phyloP scores from a whole-genome alignment of 495 filamentous ascomycete genomes.

The Aspergillus cristatus region DNA sequence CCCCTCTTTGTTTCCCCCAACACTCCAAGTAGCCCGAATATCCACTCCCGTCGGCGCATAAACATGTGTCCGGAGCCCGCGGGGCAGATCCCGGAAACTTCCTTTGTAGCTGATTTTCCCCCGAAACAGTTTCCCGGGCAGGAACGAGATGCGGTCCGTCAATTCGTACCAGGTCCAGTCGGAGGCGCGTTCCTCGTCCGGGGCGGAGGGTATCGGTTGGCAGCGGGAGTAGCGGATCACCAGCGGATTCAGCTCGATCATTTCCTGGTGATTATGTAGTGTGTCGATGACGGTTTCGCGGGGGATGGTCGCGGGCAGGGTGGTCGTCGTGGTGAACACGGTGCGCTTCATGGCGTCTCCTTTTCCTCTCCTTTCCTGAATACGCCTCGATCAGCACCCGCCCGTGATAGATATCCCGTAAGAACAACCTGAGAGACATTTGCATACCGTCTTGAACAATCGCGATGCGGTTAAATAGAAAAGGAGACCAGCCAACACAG shows the following conservation, averaged over 20 bases:
- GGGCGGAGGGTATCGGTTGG: constrained; percentile 47
- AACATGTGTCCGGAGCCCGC: constrained; percentile 62
- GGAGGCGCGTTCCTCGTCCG: constrained; percentile 48
- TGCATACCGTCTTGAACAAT: too few relatives aligned
- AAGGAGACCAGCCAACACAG: too few relatives aligned
- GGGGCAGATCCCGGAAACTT: constrained; percentile 57
- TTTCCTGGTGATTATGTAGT: constrained; percentile 56
- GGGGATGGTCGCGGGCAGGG: constrained; percentile 51
- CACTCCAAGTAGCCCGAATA: constrained; percentile 60
- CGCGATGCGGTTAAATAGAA: too few relatives aligned
- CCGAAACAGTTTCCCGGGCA: constrained; percentile 50
- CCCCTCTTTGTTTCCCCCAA: too few relatives aligned
- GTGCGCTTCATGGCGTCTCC: constrained; percentile 18
- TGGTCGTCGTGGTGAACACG: constrained; percentile 57
- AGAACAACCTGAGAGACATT: too few relatives aligned
- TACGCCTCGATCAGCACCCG: too few relatives aligned
- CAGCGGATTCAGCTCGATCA: constrained; percentile 72
- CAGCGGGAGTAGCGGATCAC: constrained; percentile 57
- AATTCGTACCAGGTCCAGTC: constrained; percentile 44
- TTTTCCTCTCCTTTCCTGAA: too few relatives aligned
- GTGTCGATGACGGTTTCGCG: constrained; percentile 52
- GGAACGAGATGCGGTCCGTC: constrained; percentile 54
- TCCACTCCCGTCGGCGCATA: constrained; percentile 57
- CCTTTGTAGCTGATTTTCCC: constrained; percentile 58
- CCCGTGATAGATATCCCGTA: too few relatives aligned